Conservation (phyloP, 345 rosid species). For the Gossypium rotundifolium region DNA sequence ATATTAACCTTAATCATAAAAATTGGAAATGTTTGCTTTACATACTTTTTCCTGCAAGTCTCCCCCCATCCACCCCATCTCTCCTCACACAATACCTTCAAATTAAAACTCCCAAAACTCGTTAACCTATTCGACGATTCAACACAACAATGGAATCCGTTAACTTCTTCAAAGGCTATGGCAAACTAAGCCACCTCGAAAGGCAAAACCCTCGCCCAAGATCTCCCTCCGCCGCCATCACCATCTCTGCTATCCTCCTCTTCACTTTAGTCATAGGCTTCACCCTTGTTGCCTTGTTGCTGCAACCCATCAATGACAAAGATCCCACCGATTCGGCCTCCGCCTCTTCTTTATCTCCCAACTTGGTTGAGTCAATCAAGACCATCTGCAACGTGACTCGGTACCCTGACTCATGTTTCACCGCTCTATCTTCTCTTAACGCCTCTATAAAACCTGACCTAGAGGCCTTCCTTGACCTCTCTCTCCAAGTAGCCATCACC, state of each 20-base stretch:
- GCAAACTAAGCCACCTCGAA: slow-evolving; percentile 45
- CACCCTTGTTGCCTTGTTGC: slow-evolving; percentile 31
- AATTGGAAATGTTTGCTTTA: not conserved
- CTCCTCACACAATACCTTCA: too few relatives aligned
- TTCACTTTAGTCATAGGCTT: slow-evolving; percentile 33
- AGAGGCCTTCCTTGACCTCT: slow-evolving; percentile 52
- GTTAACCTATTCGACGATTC: not conserved
- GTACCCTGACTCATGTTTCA: slow-evolving; percentile 57
- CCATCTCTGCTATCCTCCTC: slow-evolving; percentile 37
- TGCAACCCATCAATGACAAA: slow-evolving; percentile 18
- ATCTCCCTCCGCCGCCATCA: slow-evolving; percentile 25
- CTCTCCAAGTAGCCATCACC: slow-evolving; percentile 30
- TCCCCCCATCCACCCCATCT: not conserved
- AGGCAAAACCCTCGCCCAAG: slow-evolving; percentile 29
- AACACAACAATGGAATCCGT: slow-evolving; percentile 44
- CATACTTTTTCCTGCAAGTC: not conserved
- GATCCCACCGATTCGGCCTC: slow-evolving; percentile 6
- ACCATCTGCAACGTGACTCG: slow-evolving; percentile 53
- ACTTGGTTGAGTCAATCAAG: slow-evolving; percentile 34
- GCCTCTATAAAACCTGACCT: slow-evolving; percentile 37
- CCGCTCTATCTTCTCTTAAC: slow-evolving; percentile 44
- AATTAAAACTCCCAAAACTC: not conserved
- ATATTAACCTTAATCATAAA: too few relatives aligned
- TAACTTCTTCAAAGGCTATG: slow-evolving; percentile 60
- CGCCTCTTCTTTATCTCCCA: slow-evolving; percentile 15